These are phyloP conservation scores for Rhizoclosmatium sp. DNA, from an alignment of 192 early-diverging fungal genomes.

Conservation along the genomic window DNA sequence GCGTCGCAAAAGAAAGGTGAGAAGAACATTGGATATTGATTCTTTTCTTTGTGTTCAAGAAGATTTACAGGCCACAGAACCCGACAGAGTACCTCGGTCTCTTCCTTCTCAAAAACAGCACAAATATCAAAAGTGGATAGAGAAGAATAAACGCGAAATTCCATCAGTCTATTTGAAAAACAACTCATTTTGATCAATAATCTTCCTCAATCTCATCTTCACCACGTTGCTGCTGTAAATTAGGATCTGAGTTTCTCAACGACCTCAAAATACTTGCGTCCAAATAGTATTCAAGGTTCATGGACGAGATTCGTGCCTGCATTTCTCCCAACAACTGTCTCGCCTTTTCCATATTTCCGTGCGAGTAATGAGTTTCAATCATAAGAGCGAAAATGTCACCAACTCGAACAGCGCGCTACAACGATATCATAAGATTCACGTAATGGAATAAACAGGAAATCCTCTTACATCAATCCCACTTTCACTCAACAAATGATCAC, in stretches of 20 bases:
- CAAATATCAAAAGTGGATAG: neutral
- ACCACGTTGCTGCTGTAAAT: neutral
- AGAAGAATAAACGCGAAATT: too few species aligned
- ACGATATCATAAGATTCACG: neutral
- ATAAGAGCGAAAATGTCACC: conserved; percentile 65
- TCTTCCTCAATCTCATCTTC: conserved; percentile 39
- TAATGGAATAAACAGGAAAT: neutral
- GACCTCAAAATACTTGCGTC: conserved; percentile 36
- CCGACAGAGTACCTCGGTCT: conserved; percentile 34
- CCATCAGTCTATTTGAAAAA: too few species aligned
- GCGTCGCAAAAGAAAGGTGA: conserved; percentile 58
- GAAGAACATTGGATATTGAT: neutral
- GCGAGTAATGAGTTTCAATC: conserved; percentile 51
- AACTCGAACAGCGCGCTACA: conserved; percentile 49
- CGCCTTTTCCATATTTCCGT: conserved; percentile 51
- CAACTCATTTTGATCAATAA: conserved; percentile 8
- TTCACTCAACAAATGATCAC: conserved; percentile 54
- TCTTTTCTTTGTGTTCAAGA: neutral
- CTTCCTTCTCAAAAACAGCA: conserved; percentile 33
- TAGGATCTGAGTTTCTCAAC: conserved; percentile 25
- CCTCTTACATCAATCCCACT: conserved; percentile 54
- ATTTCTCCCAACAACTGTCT: conserved; percentile 43
- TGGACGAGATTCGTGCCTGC: conserved; percentile 33
- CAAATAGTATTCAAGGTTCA: conserved; percentile 53
- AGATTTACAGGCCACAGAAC: conserved; percentile 24